Evolutionary conservation across 352 stramenopile species (phyloP), one percentile per base, ranked within the genome.

Genomic region (Elongisporangium anandrum): DNA sequence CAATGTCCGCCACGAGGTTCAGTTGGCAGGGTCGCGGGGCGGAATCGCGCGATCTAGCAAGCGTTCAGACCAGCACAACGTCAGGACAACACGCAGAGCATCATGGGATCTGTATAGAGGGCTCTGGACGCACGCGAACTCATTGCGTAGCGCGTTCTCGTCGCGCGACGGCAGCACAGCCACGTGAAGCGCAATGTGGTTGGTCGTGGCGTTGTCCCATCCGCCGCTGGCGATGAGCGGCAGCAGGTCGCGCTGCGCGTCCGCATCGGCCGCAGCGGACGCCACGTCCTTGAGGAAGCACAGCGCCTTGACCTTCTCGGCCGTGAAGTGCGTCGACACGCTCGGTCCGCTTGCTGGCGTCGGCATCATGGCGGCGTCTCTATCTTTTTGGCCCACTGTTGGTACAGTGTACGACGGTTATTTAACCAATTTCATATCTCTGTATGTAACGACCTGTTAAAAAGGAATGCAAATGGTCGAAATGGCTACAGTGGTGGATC

Each of bases 291-390:
- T 85, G 54, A 89, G 65, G 49, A 89, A 79, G 61, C 73, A 85
- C 53, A 91, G 52, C 48, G 81, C 69, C 41, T 73, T 70, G 24
- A 85, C 68, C 63, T 86, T 88, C 59, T 87, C 79, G 51, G 68
- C 67, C 60, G 87, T 72, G 52, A 87, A 88, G 64, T 88, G 81
- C 61, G 72, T 91, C 39, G 79, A 87, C 52, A 65, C 56, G 49
- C 61, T 57, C 13, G 55, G 41, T 39, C 24, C 24, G 24, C 24
- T 34, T 7, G 24, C 24, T 34, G 24, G n/a, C n/a, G n/a, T n/a
- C n/a, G n/a, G n/a, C n/a, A n/a, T 34, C 24, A 34, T 34, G 24
- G 24, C 7, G 24, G 3, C 24, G 24, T 3, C 24, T 34, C 24
- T 34, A 34, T 34, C 24, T 34, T 34, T 34, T 34, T 34, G 24